Base-by-base conservation (phyloP, 306 rosid genomes). In the Cicer bijugum region DNA sequence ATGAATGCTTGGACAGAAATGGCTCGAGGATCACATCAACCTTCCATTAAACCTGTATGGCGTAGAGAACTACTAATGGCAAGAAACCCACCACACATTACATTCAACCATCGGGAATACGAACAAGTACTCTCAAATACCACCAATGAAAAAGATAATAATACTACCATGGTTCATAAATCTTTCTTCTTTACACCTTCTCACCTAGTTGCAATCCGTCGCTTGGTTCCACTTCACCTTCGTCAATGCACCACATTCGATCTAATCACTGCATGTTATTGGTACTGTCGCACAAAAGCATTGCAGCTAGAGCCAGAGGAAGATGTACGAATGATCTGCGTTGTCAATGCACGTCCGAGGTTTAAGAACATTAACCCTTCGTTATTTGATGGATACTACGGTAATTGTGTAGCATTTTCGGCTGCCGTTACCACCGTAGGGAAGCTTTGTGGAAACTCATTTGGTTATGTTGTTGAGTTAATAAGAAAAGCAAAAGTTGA, bases 251-350 rank as follows among this genome's bases (percentile, higher is more conserved):
- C 81, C 35, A n/a, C 55, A 6, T 81, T 80, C 15, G 85, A 84
- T 47, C 8, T 73, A 1, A 55, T 80, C 61, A 20, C 82, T 0
- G 82, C 85, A 5, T 73, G 71, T 14, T 11, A 68, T 0, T 84
- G 87, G 85, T 37, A 11, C 0, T 84, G 85, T 0, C 82, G 63
- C 8, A 84, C 87, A 20, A 76, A 42, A 50, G 87, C 87, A 16
- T 12, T 84, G 58, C 71, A 77, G 8, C 16, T 77, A 17, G 4
- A 72, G 0, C 77, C 80, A 16, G 7, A 76, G 0, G 61, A 76
- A 0, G 82, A 71, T 0, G 84, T 84, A 51, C 75, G 69, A 20
- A 9, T 77, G 56, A 46, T 71, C 51, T 6, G 43, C 4, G 0
- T 12, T 0, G 60, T 76, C 0, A 71, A 76, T 4, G 43, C 61